Base-by-base conservation (phyloP, 345 rosid species). In the Aquilaria sinensis region DNA sequence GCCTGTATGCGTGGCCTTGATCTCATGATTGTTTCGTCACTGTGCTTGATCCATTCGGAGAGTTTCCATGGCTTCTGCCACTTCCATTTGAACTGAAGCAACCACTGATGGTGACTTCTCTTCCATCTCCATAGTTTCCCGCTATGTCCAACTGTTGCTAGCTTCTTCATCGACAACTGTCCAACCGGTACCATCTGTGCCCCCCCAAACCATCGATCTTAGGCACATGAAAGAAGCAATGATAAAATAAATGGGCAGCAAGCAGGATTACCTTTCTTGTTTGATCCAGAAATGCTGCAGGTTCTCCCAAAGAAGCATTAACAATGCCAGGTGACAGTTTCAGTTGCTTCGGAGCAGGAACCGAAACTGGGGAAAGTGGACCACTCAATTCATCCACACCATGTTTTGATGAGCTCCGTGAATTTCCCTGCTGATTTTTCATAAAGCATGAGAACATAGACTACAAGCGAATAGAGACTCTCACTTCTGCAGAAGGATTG, bases 1-100 rank as follows among this genome's bases (percentile, higher is more conserved):
- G 83, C 74, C 65, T 69, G 87, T 51, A 70, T 78, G 47, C 93
- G 95, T 11, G 87, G 86, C 75, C 74, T 88, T 46, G 89, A 65
- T 75, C 85, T 84, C 53, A 79, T 78, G 37, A 94, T 76, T 32
- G 85, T 82, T 74, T 85, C 93, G 43, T 94, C 99, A 69, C 92
- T 88, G 68, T 85, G 96, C 71, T 89, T 81, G 53, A 94, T 94
- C 88, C 75, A 78, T 75, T 90, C 99, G n/a, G 99, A 94, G 63
- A 94, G 88, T 75, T 85, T 88, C 99, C 99, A 94, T 54, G 99
- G 99, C 77, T 94, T 94, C 77, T 94, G 99, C 99, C 99, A 94
- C 76, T 94, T 94, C 95, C 96, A 94, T 74, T 94, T 94, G 82
- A 88, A 94, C 63, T 94, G 99, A 72, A 94, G 70, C 45, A 85